A percentile compares a stretch with the other conserved stretches of the same genome.
Conservation (phyloP, 2,329 filamentous ascomycete species). For the Pseudogymnoascus sp. region DNA sequence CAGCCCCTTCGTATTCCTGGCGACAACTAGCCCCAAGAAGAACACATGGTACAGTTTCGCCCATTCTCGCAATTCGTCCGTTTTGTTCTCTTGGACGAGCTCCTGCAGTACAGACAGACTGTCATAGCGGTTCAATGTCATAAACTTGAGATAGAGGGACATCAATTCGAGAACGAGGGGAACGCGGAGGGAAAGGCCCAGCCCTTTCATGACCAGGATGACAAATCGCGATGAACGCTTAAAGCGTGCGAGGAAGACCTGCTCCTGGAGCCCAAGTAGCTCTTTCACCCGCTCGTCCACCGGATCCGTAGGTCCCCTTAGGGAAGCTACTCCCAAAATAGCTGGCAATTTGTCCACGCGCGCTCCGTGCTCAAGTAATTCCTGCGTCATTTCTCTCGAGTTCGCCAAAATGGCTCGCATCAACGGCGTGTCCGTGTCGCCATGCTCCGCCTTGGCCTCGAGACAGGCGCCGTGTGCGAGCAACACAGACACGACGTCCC, state of each 20-base stretch:
- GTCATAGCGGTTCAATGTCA: conserved; percentile 21
- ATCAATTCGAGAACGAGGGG: conserved; percentile 19
- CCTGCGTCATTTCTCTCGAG: conserved; percentile 18
- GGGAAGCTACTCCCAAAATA: conserved; percentile 18
- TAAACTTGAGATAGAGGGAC: conserved; percentile 20
- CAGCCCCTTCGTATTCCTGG: conserved; percentile 18
- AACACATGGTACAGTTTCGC: conserved; percentile 14
- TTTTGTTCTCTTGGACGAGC: conserved; percentile 20
- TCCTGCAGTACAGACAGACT: conserved; percentile 21
- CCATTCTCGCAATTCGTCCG: conserved; percentile 21
- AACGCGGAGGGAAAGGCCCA: conserved; percentile 15
- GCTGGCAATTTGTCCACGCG: conserved; percentile 17
- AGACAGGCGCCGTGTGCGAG: conserved; percentile 17
- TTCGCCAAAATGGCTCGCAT: conserved; percentile 19
- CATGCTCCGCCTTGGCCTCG: conserved; percentile 16
- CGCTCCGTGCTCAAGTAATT: conserved; percentile 20
- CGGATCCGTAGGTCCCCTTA: conserved; percentile 19
- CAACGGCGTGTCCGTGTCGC: conserved; percentile 19
- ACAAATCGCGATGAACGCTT: conserved; percentile 17
- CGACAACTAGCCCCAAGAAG: conserved; percentile 17
- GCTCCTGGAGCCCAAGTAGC: conserved; percentile 20
- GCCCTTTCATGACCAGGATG: conserved; percentile 16
- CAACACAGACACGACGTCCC: conserved; percentile 18
- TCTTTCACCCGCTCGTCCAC: conserved; percentile 21
- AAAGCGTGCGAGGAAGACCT: conserved; percentile 15